Conservation (phyloP, 805 yeast genomes). For the Lachancea sp. region DNA sequence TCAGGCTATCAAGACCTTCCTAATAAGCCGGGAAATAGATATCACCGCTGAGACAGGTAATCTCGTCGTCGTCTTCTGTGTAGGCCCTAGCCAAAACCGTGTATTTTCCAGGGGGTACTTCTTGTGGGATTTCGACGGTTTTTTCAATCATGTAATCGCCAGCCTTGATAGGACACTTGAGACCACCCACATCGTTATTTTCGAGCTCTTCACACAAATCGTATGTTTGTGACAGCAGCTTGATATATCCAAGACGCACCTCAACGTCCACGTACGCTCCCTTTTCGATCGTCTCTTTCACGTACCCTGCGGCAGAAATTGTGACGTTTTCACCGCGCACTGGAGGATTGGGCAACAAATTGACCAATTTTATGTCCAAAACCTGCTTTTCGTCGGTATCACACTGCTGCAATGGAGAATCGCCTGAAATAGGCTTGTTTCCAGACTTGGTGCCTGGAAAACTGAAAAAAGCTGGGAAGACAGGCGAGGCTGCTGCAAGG, state of each 20-base stretch:
- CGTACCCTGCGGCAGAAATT: conserved; percentile 63
- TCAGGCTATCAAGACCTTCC: neutral
- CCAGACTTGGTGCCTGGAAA: conserved; percentile 17
- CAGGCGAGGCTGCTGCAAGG: conserved; percentile 4
- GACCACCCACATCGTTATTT: conserved; percentile 54
- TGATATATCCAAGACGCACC: conserved; percentile 87
- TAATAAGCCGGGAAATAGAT: conserved; percentile 40
- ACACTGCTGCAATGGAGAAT: conserved; percentile 76
- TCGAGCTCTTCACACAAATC: conserved; percentile 85
- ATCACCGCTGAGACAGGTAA: conserved; percentile 77
- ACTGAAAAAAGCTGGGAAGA: conserved; percentile 5
- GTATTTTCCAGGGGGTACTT: conserved; percentile 94
- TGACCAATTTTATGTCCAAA: conserved; percentile 52
- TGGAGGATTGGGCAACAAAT: conserved; percentile 82
- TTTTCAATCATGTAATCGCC: conserved; percentile 66
- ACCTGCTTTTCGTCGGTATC: conserved; percentile 60
- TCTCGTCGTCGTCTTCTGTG: conserved; percentile 71
- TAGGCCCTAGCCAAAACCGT: conserved; percentile 83
- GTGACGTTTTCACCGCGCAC: conserved; percentile 77
- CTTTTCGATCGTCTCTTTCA: conserved; percentile 51
- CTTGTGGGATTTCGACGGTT: conserved; percentile 75
- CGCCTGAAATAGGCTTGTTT: conserved; percentile 76
- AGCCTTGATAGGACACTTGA: conserved; percentile 72
- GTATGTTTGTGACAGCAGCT: conserved; percentile 79
- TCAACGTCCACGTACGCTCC: conserved; percentile 95